Evolutionary conservation across 768 basidiomycete species (phyloP).

Genomic region (Hebeloma cylindrosporum): DNA sequence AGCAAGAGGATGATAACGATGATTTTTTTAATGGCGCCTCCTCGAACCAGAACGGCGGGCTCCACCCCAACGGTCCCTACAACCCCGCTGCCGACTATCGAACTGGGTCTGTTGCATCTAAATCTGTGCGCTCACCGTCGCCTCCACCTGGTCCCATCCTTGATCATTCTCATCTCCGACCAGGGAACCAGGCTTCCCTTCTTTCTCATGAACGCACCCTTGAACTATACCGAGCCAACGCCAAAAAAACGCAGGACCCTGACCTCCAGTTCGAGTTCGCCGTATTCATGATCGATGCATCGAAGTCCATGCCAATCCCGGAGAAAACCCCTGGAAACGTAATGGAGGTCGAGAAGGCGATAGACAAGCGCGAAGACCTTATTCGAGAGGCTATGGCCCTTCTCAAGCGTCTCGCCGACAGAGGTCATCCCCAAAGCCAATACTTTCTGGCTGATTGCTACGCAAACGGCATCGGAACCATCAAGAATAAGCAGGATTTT

Average conservation of each 20-base stretch:
- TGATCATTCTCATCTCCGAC: conserved; percentile 90
- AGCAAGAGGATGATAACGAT: conserved; percentile 47
- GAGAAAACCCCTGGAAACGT: conserved; percentile 67
- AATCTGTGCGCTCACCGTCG: conserved; percentile 66
- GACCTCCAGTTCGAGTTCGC: conserved; percentile 98
- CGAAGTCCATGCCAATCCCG: conserved; percentile 84
- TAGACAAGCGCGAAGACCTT: conserved; percentile 84
- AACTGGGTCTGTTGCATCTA: conserved; percentile 45
- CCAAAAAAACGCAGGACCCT: conserved; percentile 98
- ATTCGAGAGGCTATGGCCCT: conserved; percentile 84
- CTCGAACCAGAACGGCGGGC: conserved; percentile 28
- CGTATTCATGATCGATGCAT: conserved; percentile 97
- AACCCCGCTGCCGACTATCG: conserved; percentile 32
- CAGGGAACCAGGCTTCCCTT: conserved; percentile 89
- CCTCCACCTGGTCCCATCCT: conserved; percentile 70
- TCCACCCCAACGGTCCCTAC: conserved; percentile 31
- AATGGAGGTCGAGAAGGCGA: conserved; percentile 76
- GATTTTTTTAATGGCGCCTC: conserved; percentile 46
- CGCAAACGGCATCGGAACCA: conserved; percentile 95
- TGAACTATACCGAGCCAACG: conserved; percentile 95
- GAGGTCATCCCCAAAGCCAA: conserved; percentile 92
- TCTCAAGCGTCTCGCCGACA: conserved; percentile 88
- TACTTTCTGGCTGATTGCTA: conserved; percentile 99
- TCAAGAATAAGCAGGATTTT: conserved; percentile 90
- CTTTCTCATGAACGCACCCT: conserved; percentile 95